Evolutionary conservation across 2,329 filamentous ascomycete genomes (phyloP), one percentile per base, ranked within the genome.

Genomic region (Ophiostoma tasmaniense): DNA sequence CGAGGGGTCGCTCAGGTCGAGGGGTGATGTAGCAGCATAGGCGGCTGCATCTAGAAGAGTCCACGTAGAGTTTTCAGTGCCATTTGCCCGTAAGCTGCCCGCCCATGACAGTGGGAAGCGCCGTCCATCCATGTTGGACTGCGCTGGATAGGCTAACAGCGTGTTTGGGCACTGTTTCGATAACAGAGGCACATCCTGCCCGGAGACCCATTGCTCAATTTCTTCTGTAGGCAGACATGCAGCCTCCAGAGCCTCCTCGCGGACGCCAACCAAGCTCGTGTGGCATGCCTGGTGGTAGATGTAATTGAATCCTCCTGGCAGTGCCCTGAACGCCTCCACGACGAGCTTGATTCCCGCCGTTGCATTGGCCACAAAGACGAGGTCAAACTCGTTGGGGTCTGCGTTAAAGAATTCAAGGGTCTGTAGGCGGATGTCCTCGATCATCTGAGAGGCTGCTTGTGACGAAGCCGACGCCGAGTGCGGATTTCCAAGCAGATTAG

Each of bases 301-400:
- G 77, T 93, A 97, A 77, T 85, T 84, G 74, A 95, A 97, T 0
- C 92, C 92, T n/a, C 80, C 78, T 10, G 87, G 83, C 64, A 83
- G 80, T 70, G 89, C 87, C 68, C 90, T 83, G 74, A 97, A 85
- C 4, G 88, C 88, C 69, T 98, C 95, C 67, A 87, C 84, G 2
- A 96, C 90, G 13, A 97, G 80, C 78, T 97, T 98, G 74, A 97
- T 89, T 7, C 89, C 93, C 2, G 93, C 92, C 0, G 94, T 98
- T 25, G 94, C 91, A 78, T 98, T 98, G 45, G 92, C 88, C 33
- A 96, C 92, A 76, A 98, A 98, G 0, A 97, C 87, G 2, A 98
- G 79, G 74, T 97, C 93, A 73, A 95, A 98, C 1, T 91, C 83
- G 11, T 87, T 84, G 2, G 93, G 91, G 72, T 93, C 88, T 2